Conservation (phyloP, 2,329 filamentous ascomycete species). For the Sphaerulina musiva region DNA sequence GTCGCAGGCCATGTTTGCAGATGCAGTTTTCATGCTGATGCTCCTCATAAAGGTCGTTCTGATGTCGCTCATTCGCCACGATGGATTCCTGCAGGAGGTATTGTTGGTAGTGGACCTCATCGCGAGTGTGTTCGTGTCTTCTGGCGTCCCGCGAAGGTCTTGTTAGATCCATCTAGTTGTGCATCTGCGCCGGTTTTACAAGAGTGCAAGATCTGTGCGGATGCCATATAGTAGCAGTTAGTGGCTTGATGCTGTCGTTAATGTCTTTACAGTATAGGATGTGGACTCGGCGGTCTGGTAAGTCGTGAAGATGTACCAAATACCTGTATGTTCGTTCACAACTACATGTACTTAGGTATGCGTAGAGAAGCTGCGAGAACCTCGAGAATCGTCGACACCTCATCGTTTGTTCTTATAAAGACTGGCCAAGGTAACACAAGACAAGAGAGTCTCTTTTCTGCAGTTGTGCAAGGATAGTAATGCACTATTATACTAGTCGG, state of each 20-base stretch:
- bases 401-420: too few species aligned
- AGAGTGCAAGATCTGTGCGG: not conserved
- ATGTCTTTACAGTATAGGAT: not conserved
- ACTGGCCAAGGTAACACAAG: too few species aligned
- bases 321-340: too few species aligned
- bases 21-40: slow-evolving; percentile 1
- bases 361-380: not conserved
- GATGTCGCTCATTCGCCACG: not conserved
- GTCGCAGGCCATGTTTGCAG: slow-evolving; percentile 1
- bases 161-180: not conserved
- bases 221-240: not conserved
- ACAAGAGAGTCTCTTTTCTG: too few species aligned
- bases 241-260: not conserved
- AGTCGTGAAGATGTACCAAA: not conserved
- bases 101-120: not conserved
- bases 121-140: not conserved
- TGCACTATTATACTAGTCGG: too few species aligned
- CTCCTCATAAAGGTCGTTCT: not conserved
- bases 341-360: too few species aligned
- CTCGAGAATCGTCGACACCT: not conserved
- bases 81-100: not conserved
- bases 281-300: not conserved
- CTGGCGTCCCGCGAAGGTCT: not conserved
- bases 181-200: not conserved
- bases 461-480: too few species aligned